Base-by-base conservation (phyloP, 2,329 filamentous ascomycete species). In the Parasarocladium wereldwijsianum region DNA sequence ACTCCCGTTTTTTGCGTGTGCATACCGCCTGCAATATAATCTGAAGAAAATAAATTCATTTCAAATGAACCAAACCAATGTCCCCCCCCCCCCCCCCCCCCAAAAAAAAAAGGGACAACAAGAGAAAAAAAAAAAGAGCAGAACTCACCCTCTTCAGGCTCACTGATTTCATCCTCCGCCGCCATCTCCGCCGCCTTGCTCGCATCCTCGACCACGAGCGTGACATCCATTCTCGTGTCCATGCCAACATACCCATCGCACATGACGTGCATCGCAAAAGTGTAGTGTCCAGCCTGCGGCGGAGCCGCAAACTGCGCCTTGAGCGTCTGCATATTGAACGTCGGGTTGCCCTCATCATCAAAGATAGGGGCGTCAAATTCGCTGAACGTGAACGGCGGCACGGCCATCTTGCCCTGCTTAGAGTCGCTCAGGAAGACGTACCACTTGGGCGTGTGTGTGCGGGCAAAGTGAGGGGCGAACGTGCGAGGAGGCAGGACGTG, bases 231-330 rank as follows among this genome's bases (percentile, higher is more conserved):
- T 65, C 85, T 90, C 29, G 78, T 80, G 50, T 98, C 92, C 41
- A 94, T 84, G 26, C 90, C 90, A 26, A 98, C 66, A 45, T 98
- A 98, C 47, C 82, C 86, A 55, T 98, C 90, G 48, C 86, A 94
- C 32, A 96, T 66, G 38, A 94, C 63, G 53, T 96, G 79, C 75
- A 96, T 81, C 36, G 85, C 79, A 50, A 98, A 98, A 2, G 81
- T 86, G 58, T 93, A 98, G 52, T 86, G 79, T 26, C 87, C 90
- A 5, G 83, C 71, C 50, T 93, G 82, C 15, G 87, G 85, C 24
- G 90, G 90, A 2, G 90, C 87, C 40, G 87, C 83, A 54, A 98
- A 98, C 52, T 94, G 84, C 52, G 92, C 87, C 65, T 93, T 96
- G 46, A 96, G 64, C 3, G 90, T 98, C 54, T 96, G 86, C 58